A percentile compares a stretch with the other conserved stretches of the same genome.
Evolutionary conservation across 2,329 filamentous ascomycete species (phyloP).

Genomic region (Penicillium sp.): DNA sequence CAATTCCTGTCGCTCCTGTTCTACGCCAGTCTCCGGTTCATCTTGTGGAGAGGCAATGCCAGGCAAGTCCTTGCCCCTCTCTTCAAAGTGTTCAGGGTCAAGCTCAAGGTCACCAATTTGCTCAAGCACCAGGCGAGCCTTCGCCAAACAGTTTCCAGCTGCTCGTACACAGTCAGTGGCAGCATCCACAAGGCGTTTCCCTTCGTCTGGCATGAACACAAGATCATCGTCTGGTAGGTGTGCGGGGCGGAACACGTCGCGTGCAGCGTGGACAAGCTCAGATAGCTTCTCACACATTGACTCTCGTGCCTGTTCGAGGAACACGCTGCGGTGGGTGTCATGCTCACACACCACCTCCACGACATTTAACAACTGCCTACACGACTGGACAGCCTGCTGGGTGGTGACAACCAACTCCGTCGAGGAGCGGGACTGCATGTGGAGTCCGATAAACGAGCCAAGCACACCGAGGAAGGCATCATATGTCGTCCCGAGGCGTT

Average conservation of each 20-base stretch:
- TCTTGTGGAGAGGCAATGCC: slow-evolving; percentile 15
- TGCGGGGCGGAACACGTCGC: slow-evolving; percentile 63
- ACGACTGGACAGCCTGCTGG: slow-evolving; percentile 72
- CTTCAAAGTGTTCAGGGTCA: slow-evolving; percentile 47
- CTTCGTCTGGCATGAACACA: slow-evolving; percentile 70
- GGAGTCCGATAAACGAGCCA: slow-evolving; percentile 85
- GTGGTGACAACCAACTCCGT: slow-evolving; percentile 74
- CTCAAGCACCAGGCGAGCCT: slow-evolving; percentile 76
- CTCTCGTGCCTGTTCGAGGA: slow-evolving; percentile 60
- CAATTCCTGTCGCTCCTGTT: slow-evolving; percentile 21
- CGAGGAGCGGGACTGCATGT: slow-evolving; percentile 84
- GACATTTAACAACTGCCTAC: slow-evolving; percentile 66
- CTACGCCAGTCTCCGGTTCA: slow-evolving; percentile 12
- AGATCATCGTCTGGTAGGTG: slow-evolving; percentile 63
- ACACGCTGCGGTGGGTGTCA: slow-evolving; percentile 58
- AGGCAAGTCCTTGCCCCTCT: slow-evolving; percentile 8
- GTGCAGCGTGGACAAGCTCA: slow-evolving; percentile 70
- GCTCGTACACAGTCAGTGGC: slow-evolving; percentile 82
- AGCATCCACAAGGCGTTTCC: slow-evolving; percentile 63
- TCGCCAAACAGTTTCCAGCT: slow-evolving; percentile 82
- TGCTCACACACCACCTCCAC: slow-evolving; percentile 75
- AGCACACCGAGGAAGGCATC: slow-evolving; percentile 84
- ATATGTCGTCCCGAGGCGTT: slow-evolving; percentile 68
- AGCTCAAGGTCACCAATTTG: slow-evolving; percentile 85
- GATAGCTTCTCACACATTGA: slow-evolving; percentile 72